Conservation (phyloP, 331 rosid species). For the Cydonia oblonga region DNA sequence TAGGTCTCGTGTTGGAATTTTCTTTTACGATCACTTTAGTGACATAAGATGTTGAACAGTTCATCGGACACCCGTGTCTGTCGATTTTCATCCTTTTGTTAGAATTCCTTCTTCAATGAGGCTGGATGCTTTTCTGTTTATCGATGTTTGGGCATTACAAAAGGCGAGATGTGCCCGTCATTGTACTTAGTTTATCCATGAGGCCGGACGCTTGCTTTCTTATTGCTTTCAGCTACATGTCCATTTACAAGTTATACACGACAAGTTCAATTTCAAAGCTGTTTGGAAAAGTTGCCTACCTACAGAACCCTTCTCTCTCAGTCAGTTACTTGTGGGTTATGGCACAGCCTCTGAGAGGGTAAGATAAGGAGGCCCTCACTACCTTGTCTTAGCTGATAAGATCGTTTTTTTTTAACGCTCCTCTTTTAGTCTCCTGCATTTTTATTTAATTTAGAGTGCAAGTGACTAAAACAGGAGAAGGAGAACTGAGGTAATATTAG, state of each 20-base stretch:
- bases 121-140: conserved; percentile 8
- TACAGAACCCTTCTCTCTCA: not conserved
- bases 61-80: conserved; percentile 13
- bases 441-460: too few species aligned
- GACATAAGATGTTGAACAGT: conserved; percentile 23
- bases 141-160: not conserved
- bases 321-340: not conserved
- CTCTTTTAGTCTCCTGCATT: too few species aligned
- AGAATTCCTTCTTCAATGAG: not conserved
- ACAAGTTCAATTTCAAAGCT: not conserved
- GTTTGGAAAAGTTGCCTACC: not conserved
- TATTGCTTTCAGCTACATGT: too few species aligned
- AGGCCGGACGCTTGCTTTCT: not conserved
- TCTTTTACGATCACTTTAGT: too few species aligned
- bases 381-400: not conserved
- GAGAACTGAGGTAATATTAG: too few species aligned
- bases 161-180: not conserved
- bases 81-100: conserved; percentile 15
- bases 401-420: too few species aligned
- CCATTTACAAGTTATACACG: not conserved
- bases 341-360: not conserved
- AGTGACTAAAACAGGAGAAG: too few species aligned
- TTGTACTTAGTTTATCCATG: not conserved
- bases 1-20: too few species aligned
- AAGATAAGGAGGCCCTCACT: not conserved